Evolutionary conservation across 371 early-diverging fungal species (phyloP).

Genomic region (Syncephalis plumigaleata): DNA sequence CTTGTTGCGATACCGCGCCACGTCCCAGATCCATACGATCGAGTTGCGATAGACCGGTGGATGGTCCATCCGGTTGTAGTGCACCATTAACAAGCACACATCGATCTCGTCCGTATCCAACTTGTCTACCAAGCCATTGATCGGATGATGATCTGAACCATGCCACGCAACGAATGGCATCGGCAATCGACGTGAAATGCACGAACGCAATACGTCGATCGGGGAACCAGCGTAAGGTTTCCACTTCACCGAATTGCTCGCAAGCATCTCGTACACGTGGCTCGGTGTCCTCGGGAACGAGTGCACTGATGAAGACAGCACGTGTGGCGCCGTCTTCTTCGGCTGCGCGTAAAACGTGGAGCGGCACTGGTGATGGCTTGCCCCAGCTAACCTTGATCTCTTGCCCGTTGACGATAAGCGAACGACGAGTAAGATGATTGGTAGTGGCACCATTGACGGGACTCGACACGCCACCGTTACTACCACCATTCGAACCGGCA

Average conservation of each 20-base stretch:
- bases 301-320: constrained; percentile 54
- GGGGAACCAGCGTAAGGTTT: constrained; percentile 42
- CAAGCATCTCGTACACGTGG: constrained; percentile 31
- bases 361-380: constrained; percentile 33
- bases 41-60: not conserved
- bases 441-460: no score
- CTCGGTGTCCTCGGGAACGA: constrained; percentile 34
- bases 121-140: constrained; percentile 27
- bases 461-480: no score
- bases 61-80: not conserved
- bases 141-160: constrained; percentile 25
- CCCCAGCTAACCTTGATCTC: constrained; percentile 67
- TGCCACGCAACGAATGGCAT: constrained; percentile 53
- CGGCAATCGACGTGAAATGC: constrained; percentile 46
- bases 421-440: not conserved
- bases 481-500: constrained; percentile 21
- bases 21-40: constrained; percentile 1
- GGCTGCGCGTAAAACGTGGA: constrained; percentile 23
- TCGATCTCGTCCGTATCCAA: constrained; percentile 70
- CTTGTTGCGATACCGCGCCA: not conserved
- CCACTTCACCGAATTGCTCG: constrained; percentile 46
- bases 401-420: constrained; percentile 11
- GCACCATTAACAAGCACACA: constrained; percentile 22
- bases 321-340: constrained; percentile 50
- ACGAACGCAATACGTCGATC: constrained; percentile 69